A percentile compares a stretch with the other conserved stretches of the same genome.
These are phyloP conservation scores for Trichoderma endophyticum DNA, from an alignment of 2,329 filamentous ascomycete genomes.

Conservation along the genomic window DNA sequence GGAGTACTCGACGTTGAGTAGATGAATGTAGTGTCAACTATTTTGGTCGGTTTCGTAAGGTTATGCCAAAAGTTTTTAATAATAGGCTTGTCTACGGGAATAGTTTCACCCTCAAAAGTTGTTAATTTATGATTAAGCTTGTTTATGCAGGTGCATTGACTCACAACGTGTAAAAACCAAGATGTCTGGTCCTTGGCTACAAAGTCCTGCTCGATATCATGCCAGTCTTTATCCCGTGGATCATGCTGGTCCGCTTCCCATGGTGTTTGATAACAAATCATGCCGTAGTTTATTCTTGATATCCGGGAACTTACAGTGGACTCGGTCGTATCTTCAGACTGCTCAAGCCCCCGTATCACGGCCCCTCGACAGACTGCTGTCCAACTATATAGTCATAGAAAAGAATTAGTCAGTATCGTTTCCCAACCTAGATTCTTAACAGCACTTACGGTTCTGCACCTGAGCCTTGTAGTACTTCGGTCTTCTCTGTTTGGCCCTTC, in stretches of 20 bases:
- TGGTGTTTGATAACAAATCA: accelerated
- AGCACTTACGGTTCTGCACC: conserved; percentile 34
- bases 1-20: not conserved
- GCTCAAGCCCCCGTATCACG: conserved; percentile 26
- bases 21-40: too few relatives aligned
- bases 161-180: conserved; percentile 30
- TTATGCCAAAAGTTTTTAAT: too few relatives aligned
- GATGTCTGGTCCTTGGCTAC: conserved; percentile 22
- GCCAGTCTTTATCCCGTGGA: not conserved
- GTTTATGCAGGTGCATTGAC: accelerated
- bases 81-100: too few relatives aligned
- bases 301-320: conserved; percentile 23
- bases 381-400: conserved; percentile 27
- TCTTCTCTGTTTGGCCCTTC: not conserved
- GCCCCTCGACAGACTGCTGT: conserved; percentile 36
- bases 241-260: conserved; percentile 19
- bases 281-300: conserved; percentile 30
- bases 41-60: not conserved
- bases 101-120: too few relatives aligned
- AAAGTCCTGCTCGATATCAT: too few relatives aligned
- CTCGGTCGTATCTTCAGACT: not conserved
- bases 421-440: accelerated
- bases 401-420: not conserved
- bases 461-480: conserved; percentile 30
- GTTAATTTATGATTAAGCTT: not conserved